Base-by-base conservation (phyloP, 2,329 filamentous ascomycete species). In the Beauveria caledonica region DNA sequence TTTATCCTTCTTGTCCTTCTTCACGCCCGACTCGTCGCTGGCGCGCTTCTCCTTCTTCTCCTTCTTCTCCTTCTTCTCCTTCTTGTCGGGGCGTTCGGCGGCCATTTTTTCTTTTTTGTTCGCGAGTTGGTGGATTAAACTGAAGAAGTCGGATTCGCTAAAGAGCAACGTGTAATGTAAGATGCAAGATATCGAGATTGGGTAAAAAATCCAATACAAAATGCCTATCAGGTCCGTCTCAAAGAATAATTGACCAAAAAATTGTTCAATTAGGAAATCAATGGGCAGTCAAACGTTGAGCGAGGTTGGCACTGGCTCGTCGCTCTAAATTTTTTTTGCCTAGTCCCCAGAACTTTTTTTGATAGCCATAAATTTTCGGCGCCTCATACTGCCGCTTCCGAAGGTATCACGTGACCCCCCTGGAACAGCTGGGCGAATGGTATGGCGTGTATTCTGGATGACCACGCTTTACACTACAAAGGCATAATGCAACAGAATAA, bases 41-140 rank as follows among this genome's bases (percentile, higher is more conserved):
- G 77, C 80, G 69, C 78, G 76, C 78, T 81, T 83, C 78, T 84
- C 82, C 61, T 83, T 83, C 78, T 84, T 83, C 58, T 83, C 80
- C 61, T 83, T 83, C 78, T 84, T 83, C 58, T 83, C 80, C 74
- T 83, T 83, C 76, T 81, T 83, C 62, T 79, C 78, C 74, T 78
- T 80, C 72, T 78, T 78, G 58, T 78, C 76, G 65, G 75, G 74
- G 69, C 76, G 74, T 69, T 78, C 77, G 69, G 77, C 71, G 69
- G 77, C 77, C 77, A 79, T 79, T 70, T 68, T 66, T 66, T 29
- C n/a, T 33, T 15, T 36, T 36, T 2, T 15, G 11, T 36, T 36
- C 33, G 33, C 11, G 33, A 36, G 33, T 36, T 36, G 11, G 33
- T 36, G 11, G 11, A 36, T 36, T 36, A 36, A 36, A 36, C 33